Evolutionary conservation across 148 eudicot genomes (phyloP).

Genomic region (Persicaria tinctoria): DNA sequence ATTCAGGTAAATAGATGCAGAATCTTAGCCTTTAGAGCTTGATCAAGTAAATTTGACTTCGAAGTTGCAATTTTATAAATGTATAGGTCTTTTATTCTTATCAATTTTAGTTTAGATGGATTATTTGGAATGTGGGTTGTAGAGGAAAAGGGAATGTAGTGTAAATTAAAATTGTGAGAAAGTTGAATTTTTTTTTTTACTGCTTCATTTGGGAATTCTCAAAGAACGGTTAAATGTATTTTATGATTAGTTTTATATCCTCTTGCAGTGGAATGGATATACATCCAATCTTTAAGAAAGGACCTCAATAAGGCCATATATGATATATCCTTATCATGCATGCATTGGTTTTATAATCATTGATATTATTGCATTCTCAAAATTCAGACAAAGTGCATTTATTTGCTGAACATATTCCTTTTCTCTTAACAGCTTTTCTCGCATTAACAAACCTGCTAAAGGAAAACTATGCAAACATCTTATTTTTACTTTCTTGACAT

Average conservation of each 20-base stretch:
- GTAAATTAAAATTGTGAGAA: too few relatives aligned
- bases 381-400: not conserved
- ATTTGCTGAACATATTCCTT: not conserved
- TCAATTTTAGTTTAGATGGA: too few relatives aligned
- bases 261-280: not conserved
- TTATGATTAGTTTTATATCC: not conserved
- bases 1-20: too few relatives aligned
- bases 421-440: conserved; percentile 45
- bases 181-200: too few relatives aligned
- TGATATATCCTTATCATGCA: not conserved
- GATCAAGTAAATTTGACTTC: too few relatives aligned
- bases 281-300: not conserved
- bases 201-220: too few relatives aligned
- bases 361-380: not conserved
- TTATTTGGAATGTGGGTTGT: too few relatives aligned
- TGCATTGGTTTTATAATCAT: not conserved
- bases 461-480: conserved; percentile 81
- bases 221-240: not conserved
- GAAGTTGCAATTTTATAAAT: too few relatives aligned
- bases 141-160: too few relatives aligned
- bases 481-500: conserved; percentile 18
- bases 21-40: too few relatives aligned
- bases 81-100: too few relatives aligned
- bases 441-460: conserved; percentile 68
- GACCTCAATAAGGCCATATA: not conserved